Percentiles rank a stretch among this genome's conserved stretches.
Evolutionary conservation across 2,329 filamentous ascomycete species (phyloP).

Genomic region (Aspergillus tubingensis): DNA sequence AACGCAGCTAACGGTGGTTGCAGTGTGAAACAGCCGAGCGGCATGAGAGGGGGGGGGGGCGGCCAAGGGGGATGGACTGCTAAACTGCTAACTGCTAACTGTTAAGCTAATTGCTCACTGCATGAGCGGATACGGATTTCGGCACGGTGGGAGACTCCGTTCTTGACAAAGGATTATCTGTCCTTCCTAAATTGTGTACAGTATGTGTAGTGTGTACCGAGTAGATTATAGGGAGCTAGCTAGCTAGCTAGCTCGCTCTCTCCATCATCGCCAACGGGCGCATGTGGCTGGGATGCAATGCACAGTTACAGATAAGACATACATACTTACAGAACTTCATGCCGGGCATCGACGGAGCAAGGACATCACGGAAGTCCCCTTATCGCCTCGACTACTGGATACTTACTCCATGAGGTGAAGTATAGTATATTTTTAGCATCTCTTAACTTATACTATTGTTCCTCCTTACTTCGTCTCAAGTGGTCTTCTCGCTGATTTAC

Average conservation of each 20-base stretch:
- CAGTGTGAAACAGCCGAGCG: slow-evolving; percentile 19
- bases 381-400: neutral
- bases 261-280: neutral
- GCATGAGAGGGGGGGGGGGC: neutral
- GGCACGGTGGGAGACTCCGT: neutral
- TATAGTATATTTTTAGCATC: neutral
- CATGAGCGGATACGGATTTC: neutral
- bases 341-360: neutral
- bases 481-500: neutral
- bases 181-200: neutral
- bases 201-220: neutral
- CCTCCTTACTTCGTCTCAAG: neutral
- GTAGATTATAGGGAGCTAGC: neutral
- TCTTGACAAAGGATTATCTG: neutral
- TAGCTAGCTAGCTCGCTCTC: neutral
- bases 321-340: neutral
- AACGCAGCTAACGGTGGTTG: slow-evolving; percentile 14
- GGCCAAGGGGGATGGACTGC: neutral
- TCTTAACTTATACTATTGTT: neutral
- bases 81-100: neutral
- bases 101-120: neutral
- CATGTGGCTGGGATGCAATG: neutral
- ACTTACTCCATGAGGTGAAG: neutral
- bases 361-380: neutral
- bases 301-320: neutral